Evolutionary conservation across 2,329 filamentous ascomycete species (phyloP), one percentile per base, ranked within the genome.

Genomic region (Sclerotinia minor): DNA sequence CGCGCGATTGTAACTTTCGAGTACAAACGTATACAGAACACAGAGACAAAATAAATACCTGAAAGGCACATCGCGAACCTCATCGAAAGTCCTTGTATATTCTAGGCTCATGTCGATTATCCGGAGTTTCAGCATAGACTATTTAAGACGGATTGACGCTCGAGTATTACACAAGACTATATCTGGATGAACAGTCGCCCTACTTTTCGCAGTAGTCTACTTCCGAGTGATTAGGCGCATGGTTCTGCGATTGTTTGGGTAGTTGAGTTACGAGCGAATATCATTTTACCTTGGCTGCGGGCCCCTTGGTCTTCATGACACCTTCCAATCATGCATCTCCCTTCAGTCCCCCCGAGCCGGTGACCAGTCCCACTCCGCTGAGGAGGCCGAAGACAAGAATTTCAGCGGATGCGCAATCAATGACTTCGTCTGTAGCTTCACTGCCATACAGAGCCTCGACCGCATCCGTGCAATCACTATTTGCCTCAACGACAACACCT

Each of bases 401-500:
- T 65, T 78, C 81, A 21, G 75, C 78, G 68, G 80, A 83, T 70
- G 80, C 79, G 65, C 84, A 87, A 69, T 82, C 86, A 57, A 79
- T 84, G 64, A 76, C 79, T 68, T 79, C 81, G 68, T 83, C 73
- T 79, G 82, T 69, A 79, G 79, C 83, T 55, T 83, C 77, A 65
- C 79, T 87, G 68, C 83, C 83, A 64, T 83, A 83, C 73, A 83
- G 85, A 71, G 79, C 81, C 61, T 83, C 84, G 21, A 85, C 85
- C 74, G 82, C 86, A 49, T 83, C 85, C 53, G 79, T 88, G 70
- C 82, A 90, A 76, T 82, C 88, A 77, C 78, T 88, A 73, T 84
- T 91, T 80, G 82, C 88, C 58, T 87, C 88, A 24, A 89, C 88
- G 5, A 81, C 90, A 38, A 87, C 88, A n/a, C 87, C 88, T 9